Evolutionary conservation across 1,284 basidiomycete species (phyloP), one percentile per base, ranked within the genome.

Genomic region (Pseudozyma flocculosa): DNA sequence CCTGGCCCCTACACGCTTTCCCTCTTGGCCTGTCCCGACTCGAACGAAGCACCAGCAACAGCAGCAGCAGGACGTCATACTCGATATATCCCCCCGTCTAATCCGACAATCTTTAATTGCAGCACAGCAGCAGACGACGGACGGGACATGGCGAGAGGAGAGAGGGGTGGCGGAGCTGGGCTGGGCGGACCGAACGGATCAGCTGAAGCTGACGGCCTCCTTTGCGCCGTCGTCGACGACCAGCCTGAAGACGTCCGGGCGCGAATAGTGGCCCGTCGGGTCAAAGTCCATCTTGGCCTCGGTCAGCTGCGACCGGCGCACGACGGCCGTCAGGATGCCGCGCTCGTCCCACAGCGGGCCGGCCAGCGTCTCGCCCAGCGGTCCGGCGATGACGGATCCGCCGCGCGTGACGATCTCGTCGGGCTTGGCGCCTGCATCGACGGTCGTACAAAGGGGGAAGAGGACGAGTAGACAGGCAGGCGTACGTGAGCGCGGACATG

Each of bases 221-320:
- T 37, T 15, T 15, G 17, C 18, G 26, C 29, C 8, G 34, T 58
- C 50, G 26, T 57, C 56, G 42, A 69, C 58, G 29, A 30, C 43
- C 26, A 64, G 41, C 14, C 59, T 48, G 47, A 80, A 53, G 21
- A 80, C 57, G 39, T 87, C 86, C 36, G 83, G 81, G 53, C 87
- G 75, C 1, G 85, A 82, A 75, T 88, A 88, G 77, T 88, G 86
- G 17, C 87, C 88, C 0, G 83, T 82, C 3, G 83, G 81, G 72
- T 88, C 88, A 50, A 89, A 78, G 73, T 89, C 87, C 67, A 87
- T 86, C 77, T 87, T 87, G 24, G 86, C 86, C 43, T 86, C 80
- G 4, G 84, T 59, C 45, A 85, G 79, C 52, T 86, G 83, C 53
- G 85, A 82, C 54, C 87, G 70, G 73, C 88, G 84, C 49, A 89